Percentiles rank a stretch among this genome's conserved stretches.
Evolutionary conservation across 2,329 filamentous ascomycete genomes (phyloP).

Genomic region (Monosporascus ibericus): DNA sequence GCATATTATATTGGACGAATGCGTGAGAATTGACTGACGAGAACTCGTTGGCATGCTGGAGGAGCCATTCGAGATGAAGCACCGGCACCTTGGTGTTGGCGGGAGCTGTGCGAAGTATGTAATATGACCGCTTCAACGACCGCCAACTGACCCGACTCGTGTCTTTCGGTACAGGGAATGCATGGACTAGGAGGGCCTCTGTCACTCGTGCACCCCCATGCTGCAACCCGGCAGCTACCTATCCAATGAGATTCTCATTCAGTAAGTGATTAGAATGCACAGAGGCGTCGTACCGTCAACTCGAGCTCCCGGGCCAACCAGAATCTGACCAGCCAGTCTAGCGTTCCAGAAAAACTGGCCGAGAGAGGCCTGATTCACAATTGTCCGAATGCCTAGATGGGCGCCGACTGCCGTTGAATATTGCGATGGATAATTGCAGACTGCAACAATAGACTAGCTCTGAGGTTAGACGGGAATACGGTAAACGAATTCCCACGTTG

Average conservation of each 20-base stretch:
- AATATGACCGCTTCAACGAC: background rate
- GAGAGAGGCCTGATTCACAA: background rate
- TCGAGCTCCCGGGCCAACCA: conserved; percentile 1
- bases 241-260: conserved; percentile 3
- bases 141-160: too few relatives aligned
- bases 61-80: background rate
- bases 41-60: background rate
- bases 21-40: background rate
- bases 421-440: background rate
- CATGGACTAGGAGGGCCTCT: too few relatives aligned
- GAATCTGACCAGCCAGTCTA: too few relatives aligned
- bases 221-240: too few relatives aligned
- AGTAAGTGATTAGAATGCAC: conserved; percentile 10
- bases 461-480: background rate
- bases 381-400: background rate
- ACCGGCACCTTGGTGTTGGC: background rate
- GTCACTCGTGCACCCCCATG: too few relatives aligned
- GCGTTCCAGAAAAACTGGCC: background rate
- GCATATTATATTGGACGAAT: background rate
- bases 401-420: background rate
- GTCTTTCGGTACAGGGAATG: too few relatives aligned
- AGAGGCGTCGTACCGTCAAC: conserved; percentile 15
- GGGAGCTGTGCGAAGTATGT: background rate
- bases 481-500: too few relatives aligned
- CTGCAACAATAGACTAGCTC: background rate